These are phyloP conservation scores for Globisporangium camurandrum DNA, from an alignment of 352 stramenopile species.

Conservation along the genomic window DNA sequence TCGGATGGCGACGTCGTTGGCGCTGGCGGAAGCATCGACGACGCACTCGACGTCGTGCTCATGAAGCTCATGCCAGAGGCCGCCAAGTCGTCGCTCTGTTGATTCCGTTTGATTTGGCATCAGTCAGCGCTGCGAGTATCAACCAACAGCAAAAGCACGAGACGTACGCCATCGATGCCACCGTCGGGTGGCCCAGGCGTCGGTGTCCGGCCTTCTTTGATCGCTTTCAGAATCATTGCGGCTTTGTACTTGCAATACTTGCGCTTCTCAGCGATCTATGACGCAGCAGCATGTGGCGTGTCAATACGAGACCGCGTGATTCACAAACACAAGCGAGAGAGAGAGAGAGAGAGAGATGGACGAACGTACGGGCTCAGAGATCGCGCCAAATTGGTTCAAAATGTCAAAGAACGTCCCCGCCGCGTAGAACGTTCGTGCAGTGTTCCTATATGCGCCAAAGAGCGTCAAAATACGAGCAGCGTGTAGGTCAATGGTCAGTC, in stretches of 20 bases:
- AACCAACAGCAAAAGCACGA: not conserved
- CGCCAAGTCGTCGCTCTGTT: constrained; percentile 9
- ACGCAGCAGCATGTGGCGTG: not conserved
- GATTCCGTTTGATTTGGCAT: not conserved
- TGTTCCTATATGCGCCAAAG: constrained; percentile 64
- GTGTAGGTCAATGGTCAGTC: not conserved
- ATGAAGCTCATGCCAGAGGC: constrained; percentile 7
- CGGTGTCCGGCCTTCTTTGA: constrained; percentile 88
- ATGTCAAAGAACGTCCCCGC: constrained; percentile 96
- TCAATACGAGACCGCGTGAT: not conserved
- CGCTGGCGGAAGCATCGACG: not conserved
- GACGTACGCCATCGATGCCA: constrained; percentile 31
- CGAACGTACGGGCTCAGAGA: constrained; percentile 59
- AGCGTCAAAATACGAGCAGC: not conserved
- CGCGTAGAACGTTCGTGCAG: constrained; percentile 94
- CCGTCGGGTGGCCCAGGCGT: constrained; percentile 72
- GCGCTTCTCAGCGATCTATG: constrained; percentile 78
- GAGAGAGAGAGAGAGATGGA: not conserved
- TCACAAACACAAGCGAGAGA: not conserved
- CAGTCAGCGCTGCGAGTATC: not conserved
- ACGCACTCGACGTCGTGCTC: constrained; percentile 4
- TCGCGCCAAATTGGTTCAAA: constrained; percentile 91
- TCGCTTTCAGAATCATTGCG: constrained; percentile 93
- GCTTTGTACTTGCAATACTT: constrained; percentile 96
- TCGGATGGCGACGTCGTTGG: constrained; percentile 3